Evolutionary conservation across 352 stramenopile species (phyloP).

Genomic region (Pythium rhizo-oryzae): DNA sequence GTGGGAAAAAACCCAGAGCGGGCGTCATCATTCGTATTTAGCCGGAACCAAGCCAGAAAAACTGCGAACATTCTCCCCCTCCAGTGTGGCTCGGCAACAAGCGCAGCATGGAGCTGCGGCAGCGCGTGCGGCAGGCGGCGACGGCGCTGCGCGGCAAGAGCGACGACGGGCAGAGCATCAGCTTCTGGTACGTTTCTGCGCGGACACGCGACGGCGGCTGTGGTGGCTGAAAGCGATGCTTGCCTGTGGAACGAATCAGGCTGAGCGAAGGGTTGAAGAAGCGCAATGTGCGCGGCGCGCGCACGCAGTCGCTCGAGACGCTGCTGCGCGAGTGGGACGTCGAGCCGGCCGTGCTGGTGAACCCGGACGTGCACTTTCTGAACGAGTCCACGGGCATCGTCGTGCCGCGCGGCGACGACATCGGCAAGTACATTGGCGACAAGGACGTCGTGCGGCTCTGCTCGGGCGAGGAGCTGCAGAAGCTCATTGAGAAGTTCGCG

Average conservation of each 20-base stretch:
- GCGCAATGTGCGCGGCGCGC: constrained; percentile 50
- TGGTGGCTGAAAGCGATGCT: too few relatives aligned
- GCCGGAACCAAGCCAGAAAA: not conserved
- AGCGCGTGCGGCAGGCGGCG: constrained; percentile 38
- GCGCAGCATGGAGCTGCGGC: constrained; percentile 42
- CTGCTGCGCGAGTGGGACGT: constrained; percentile 58
- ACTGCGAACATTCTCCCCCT: not conserved
- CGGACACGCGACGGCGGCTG: too few relatives aligned
- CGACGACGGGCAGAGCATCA: constrained; percentile 46
- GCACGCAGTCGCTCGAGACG: constrained; percentile 47
- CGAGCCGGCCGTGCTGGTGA: constrained; percentile 8
- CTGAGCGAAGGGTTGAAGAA: constrained; percentile 77
- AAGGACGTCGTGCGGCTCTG: constrained; percentile 78
- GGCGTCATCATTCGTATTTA: constrained; percentile 25
- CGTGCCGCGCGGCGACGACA: constrained; percentile 52
- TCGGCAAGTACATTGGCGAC: constrained; percentile 68
- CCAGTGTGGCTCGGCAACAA: not conserved
- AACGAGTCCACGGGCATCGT: constrained; percentile 79
- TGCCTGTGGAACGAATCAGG: constrained; percentile 32
- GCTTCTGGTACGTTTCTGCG: constrained; percentile 74
- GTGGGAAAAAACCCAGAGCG: not conserved
- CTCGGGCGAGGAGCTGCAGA: constrained; percentile 54
- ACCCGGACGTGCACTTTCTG: constrained; percentile 57
- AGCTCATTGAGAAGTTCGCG: constrained; percentile 69
- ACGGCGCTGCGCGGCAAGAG: constrained; percentile 21